Evolutionary conservation across 345 rosid species (phyloP).

Genomic region (Linum lewisii): DNA sequence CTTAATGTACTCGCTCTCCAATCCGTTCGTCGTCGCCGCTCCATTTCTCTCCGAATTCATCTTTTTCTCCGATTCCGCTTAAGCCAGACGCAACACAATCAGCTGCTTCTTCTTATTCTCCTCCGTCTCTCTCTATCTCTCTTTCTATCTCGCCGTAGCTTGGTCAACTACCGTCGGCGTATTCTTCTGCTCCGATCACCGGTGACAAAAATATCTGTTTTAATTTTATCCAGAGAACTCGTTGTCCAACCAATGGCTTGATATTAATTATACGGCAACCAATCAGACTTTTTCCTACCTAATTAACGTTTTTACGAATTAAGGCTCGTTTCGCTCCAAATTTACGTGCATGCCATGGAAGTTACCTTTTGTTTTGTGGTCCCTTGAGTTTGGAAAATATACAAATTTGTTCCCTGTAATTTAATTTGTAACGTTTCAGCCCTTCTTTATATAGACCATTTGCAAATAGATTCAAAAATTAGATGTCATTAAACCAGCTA

Average conservation of each 20-base stretch:
- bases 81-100: background rate
- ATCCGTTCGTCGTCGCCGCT: background rate
- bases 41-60: background rate
- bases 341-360: background rate
- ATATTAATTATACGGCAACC: background rate
- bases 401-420: too few species aligned
- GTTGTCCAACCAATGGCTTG: background rate
- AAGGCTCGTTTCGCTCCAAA: background rate
- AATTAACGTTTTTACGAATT: background rate
- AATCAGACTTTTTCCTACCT: background rate
- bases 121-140: background rate
- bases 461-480: too few species aligned
- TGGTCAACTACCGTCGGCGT: background rate
- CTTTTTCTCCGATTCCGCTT: background rate
- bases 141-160: background rate
- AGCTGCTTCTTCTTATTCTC: background rate
- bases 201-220: too few species aligned
- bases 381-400: too few species aligned
- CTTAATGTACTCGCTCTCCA: conserved; percentile 1
- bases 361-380: too few species aligned
- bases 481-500: too few species aligned
- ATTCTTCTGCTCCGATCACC: background rate
- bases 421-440: too few species aligned
- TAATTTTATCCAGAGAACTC: background rate
- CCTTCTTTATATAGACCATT: too few species aligned